Base-by-base conservation (phyloP, 1,284 basidiomycete species). In the Dichomitus squalens region DNA sequence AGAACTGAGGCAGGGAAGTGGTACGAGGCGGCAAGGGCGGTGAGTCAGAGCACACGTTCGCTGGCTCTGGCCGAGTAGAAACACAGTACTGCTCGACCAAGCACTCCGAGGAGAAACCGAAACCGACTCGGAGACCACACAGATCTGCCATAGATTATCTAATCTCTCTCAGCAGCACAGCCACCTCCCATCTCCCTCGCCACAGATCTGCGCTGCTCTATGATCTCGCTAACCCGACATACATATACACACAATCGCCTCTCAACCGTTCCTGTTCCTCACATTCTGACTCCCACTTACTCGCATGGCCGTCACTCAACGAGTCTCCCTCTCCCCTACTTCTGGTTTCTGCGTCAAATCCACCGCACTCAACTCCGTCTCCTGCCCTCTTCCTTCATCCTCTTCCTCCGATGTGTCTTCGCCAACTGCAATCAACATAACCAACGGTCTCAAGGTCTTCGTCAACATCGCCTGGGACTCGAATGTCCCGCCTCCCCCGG, bases 381-480 rank as follows among this genome's bases (percentile, higher is more conserved):
- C 76, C n/a, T 75, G 75, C 59, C 57, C 63, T 11, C 29, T 55
- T n/a, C 67, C 47, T 60, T 66, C 38, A 36, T 55, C 58, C 50
- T 31, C 52, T n/a, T 58, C 43, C 31, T 41, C 58, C 36, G 72
- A 70, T 44, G 53, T 48, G 18, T 70, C 75, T 20, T 71, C 74
- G 50, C 70, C 73, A 27, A 41, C 62, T 16, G 48, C 66, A 23
- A 49, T 68, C 23, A 35, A 63, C 46, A 72, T 88, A 21, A 75
- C 80, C 16, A 70, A 75, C 33, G 80, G 78, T 23, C 69, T 73
- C 58, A 92, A 92, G 70, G 70, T 90, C 16, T 92, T 92, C 68
- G 72, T 90, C 34, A 92, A 92, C 67, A 75, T 92, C 11, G 82
- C 84, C 20, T 91, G 84, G 80, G 86, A 88, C 58, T 29, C 72